Evolutionary conservation across 208 protist species (phyloP), one percentile per base, ranked within the genome.

Genomic region (Trypanosoma mega): DNA sequence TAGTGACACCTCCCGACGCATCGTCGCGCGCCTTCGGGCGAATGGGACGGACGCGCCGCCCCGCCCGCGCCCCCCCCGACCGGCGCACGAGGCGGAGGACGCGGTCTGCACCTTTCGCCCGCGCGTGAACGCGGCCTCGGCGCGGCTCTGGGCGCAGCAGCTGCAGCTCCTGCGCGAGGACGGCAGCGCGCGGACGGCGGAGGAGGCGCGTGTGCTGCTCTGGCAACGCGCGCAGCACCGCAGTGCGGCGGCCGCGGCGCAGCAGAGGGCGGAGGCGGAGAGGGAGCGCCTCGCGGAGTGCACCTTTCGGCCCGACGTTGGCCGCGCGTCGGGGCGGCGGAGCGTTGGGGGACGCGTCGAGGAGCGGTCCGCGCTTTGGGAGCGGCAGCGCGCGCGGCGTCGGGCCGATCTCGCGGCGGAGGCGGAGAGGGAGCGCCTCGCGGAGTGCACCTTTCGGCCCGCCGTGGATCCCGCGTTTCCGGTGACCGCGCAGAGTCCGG

Each of bases 361-460:
- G 49, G 24, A 23, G 36, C 62, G 63, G 63, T 33, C 8, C 34
- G 8, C 8, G 34, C 21, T 82, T 49, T 85, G 82, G 78, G 69
- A 53, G 9, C 66, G 71, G 66, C 87, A 84, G 63, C 76, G 78
- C 27, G 63, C 76, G 11, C 60, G 63, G 16, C 70, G 75, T 24
- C 68, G 88, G n/a, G 30, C 57, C 14, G 39, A 72, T 33, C 68
- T 78, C 41, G 68, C 68, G 18, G 5, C n/a, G 26, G 82, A 86
- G 68, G 16, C 69, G 31, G 65, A 63, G 37, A 59, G 62, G 0
- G 48, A 37, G 24, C 24, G 58, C 37, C 67, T 72, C 45, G 62
- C 63, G 20, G 72, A 85, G 49, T 89, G 78, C 72, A 72, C 87
- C 23, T 93, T 93, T 52, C 74, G 55, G 7, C 82, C 87, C 9